Evolutionary conservation across 345 rosid genomes (phyloP), one percentile per base, ranked within the genome.

Genomic region (Kandelia obovata): DNA sequence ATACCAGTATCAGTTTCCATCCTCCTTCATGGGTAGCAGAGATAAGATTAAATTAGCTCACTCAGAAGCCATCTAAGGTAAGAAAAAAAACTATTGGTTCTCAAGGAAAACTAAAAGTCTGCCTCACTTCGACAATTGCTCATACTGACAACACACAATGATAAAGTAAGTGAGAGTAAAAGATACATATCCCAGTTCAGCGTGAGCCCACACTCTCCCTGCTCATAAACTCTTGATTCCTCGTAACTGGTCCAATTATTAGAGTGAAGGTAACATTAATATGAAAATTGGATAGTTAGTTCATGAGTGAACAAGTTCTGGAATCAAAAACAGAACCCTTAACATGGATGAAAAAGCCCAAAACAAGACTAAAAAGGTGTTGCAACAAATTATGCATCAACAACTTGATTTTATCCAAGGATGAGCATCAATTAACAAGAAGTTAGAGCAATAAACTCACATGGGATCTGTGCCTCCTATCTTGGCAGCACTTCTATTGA

Each of bases 401-500:
- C 9, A 55, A 35, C 3, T 25, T 23, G 62, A 10, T 4, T 6
- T 15, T n/a, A 31, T 16, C 3, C 10, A 27, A 71, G 28, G 23
- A 16, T 32, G 17, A 20, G 13, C 20, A 51, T 60, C 23, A 34
- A 71, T n/a, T 19, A 17, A 57, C 49, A 30, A 62, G 39, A 53
- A 61, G 56, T 28, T 4, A 53, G 43, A 19, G 55, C 61, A 9
- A n/a, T 23, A 23, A 69, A 78, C 92, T 84, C 66, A 92, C 95
- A 21, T n/a, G 67, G 88, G 71, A 71, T 94, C 84, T 13, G 85
- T 81, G 67, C 46, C 86, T 8, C 95, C 95, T 32, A 89, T 91
- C 58, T 61, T 70, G 2, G 81, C 95, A 58, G 75, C 68, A 57
- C 88, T 91, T 28, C 82, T 69, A 69, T 94, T 88, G 82, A 87